A percentile compares a stretch with the other conserved stretches of the same genome.
phyloP scores from a whole-genome alignment of 768 basidiomycete genomes.

The Trametes elegans region DNA sequence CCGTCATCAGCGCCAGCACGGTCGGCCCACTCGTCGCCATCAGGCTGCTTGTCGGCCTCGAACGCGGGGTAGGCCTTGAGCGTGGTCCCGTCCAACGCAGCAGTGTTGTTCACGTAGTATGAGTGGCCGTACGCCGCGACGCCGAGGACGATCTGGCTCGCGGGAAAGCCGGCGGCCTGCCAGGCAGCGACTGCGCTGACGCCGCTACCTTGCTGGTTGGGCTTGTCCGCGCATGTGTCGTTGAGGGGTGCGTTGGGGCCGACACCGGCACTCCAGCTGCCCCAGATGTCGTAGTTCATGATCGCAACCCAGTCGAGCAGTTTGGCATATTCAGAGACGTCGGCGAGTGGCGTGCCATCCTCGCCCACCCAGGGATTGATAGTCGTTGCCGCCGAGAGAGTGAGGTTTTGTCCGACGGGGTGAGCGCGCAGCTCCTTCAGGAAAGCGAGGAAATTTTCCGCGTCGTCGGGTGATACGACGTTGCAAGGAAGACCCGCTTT shows the following conservation, averaged over 20 bases:
- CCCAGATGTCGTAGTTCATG: slow-evolving; percentile 72
- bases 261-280: slow-evolving; percentile 49
- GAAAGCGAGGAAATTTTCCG: slow-evolving; percentile 76
- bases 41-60: slow-evolving; percentile 39
- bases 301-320: slow-evolving; percentile 73
- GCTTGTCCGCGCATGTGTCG: slow-evolving; percentile 65
- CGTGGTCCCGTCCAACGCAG: slow-evolving; percentile 36
- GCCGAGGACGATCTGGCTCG: slow-evolving; percentile 74
- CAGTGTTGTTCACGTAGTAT: slow-evolving; percentile 41
- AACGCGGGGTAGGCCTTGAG: slow-evolving; percentile 55
- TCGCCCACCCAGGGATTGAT: slow-evolving; percentile 64
- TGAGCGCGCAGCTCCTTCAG: slow-evolving; percentile 64
- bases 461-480: slow-evolving; percentile 57
- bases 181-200: slow-evolving; percentile 70
- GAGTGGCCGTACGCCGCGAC: slow-evolving; percentile 85
- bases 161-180: slow-evolving; percentile 76
- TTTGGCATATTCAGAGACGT: slow-evolving; percentile 64
- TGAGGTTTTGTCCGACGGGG: slow-evolving; percentile 51
- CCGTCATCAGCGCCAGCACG: slow-evolving; percentile 44
- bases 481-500: slow-evolving; percentile 71
- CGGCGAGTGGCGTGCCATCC: slow-evolving; percentile 49
- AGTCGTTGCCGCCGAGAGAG: slow-evolving; percentile 72
- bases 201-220: slow-evolving; percentile 70
- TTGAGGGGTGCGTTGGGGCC: slow-evolving; percentile 86
- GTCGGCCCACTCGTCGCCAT: slow-evolving; percentile 59